Evolutionary conservation across 140 eudicot species (phyloP).

Genomic region (Senecio squalidus): DNA sequence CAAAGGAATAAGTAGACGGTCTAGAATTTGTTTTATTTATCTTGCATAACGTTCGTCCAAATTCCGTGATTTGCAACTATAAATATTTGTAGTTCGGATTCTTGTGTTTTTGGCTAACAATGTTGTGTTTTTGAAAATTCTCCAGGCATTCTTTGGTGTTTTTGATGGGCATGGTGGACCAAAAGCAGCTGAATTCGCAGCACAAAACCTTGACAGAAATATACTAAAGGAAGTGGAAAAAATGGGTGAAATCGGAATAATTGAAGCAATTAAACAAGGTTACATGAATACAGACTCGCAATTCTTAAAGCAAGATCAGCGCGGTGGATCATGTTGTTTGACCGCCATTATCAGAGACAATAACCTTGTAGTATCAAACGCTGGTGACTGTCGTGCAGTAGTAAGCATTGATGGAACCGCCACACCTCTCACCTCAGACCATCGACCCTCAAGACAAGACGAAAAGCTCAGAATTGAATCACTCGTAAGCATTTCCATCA

Average conservation of each 20-base stretch:
- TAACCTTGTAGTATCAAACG: constrained; percentile 70
- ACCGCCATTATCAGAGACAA: constrained; percentile 60
- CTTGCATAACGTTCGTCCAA: no score
- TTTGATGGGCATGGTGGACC: constrained; percentile 96
- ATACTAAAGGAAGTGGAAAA: constrained; percentile 41
- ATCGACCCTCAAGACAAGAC: constrained; percentile 77
- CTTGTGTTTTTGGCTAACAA: background rate
- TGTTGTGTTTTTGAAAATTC: background rate
- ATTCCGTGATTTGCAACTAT: no score
- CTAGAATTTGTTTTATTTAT: no score
- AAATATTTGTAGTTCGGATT: no score
- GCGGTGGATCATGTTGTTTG: constrained; percentile 76
- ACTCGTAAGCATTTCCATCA: constrained; percentile 14
- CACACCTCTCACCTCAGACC: constrained; percentile 71
- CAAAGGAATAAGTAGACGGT: no score
- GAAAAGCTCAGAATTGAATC: constrained; percentile 64
- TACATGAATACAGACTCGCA: constrained; percentile 72
- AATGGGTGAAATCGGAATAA: constrained; percentile 27
- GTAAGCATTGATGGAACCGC: constrained; percentile 64
- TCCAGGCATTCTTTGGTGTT: constrained; percentile 81
- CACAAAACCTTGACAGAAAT: constrained; percentile 55
- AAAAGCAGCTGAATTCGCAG: constrained; percentile 80
- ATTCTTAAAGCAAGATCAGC: constrained; percentile 40
- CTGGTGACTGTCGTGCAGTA: constrained; percentile 96
- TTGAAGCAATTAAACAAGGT: constrained; percentile 53